Base-by-base conservation (phyloP, 192 early-diverging fungal species). In the Coemansia sp. region DNA sequence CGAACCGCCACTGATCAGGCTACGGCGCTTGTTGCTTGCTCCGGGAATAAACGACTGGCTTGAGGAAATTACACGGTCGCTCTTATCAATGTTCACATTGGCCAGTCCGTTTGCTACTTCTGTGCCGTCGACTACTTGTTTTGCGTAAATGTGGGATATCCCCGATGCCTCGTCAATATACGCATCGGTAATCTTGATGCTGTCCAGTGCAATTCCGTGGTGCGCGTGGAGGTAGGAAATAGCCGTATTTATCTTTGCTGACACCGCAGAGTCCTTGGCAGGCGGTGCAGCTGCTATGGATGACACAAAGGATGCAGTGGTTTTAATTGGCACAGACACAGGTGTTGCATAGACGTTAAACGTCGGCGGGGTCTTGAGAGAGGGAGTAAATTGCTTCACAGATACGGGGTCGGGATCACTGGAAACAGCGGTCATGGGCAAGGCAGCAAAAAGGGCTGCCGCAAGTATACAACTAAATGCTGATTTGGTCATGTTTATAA, bases 61-160 rank as follows among this genome's bases (percentile, higher is more conserved):
- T 28, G 73, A 80, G 25, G 83, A 77, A n/a, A 84, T 77, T n/a
- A 84, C 62, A 10, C 52, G 59, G 20, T 63, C 68, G 28, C 68
- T 52, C 20, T 22, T 16, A 61, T 84, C 78, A 22, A 84, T 60
- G 64, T 91, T 88, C 73, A 87, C 82, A 63, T 85, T 87, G 16
- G 78, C 87, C 30, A 87, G 85, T 51, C 74, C 87, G 68, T 91
- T 91, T 45, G 75, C 73, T 11, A 91, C 76, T 59, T 82, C 76
- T 0, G 87, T 20, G 5, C 87, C 90, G 38, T 73, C 67, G 54
- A 82, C 40, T 6, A 77, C 61, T 64, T 89, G 90, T 34, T 83
- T 72, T n/a, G 87, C 67, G 71, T 89, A 87, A 48, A 91, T 84
- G 70, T 90, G 88, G 30, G 87, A 83, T 56, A 88, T 65, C 28